These are phyloP conservation scores for Backusella mclennaniae DNA, from an alignment of 192 early-diverging fungal species.

Conservation along the genomic window DNA sequence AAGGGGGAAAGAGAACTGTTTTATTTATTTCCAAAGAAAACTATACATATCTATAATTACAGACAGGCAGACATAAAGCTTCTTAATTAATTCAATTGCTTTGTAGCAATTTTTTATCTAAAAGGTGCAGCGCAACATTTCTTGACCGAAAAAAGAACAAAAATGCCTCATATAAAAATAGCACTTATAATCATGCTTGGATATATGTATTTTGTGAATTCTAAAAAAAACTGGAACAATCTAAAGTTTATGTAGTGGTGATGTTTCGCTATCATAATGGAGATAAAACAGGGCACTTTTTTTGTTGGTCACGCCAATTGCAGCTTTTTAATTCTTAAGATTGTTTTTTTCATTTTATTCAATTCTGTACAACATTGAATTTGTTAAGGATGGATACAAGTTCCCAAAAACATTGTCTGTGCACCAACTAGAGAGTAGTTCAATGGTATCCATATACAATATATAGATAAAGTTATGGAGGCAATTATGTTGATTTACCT, in stretches of 20 bases:
- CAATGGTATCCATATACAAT: background rate
- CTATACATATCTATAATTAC: background rate
- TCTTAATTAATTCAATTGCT: background rate
- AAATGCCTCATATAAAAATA: background rate
- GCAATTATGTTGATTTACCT: background rate
- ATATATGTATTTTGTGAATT: background rate
- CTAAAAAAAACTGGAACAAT: background rate
- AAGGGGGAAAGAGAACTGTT: background rate
- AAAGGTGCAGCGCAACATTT: background rate
- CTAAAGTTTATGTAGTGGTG: background rate
- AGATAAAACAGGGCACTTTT: background rate
- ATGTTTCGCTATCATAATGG: constrained; percentile 1
- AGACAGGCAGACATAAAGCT: background rate
- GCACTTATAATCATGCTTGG: background rate
- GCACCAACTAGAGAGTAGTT: background rate
- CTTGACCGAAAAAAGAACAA: background rate
- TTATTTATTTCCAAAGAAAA: background rate
- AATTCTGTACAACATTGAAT: background rate
- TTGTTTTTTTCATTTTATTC: background rate
- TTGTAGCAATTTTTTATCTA: background rate
- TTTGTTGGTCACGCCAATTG: background rate
- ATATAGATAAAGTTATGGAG: background rate
- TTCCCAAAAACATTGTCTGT: background rate
- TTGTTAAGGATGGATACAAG: background rate
- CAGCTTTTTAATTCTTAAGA: background rate